Base-by-base conservation (phyloP, 2,329 filamentous ascomycete genomes). In the Cladophialophora yegresii region DNA sequence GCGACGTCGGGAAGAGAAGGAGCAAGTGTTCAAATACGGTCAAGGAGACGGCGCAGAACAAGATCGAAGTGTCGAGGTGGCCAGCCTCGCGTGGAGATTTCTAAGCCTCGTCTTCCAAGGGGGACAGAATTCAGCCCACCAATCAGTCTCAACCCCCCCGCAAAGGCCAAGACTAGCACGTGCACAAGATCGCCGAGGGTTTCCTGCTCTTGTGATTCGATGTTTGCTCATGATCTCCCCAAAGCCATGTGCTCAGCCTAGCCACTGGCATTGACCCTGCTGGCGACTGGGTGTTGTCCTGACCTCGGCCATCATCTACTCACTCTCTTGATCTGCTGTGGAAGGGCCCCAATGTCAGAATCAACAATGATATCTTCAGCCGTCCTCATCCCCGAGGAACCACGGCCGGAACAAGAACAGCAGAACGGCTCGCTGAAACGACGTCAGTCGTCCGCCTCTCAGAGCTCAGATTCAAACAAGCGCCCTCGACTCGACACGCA, bases 281-380 rank as follows among this genome's bases (percentile, higher is more conserved):
- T n/a, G n/a, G 36, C 36, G 36, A 6, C 36, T 49, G 26, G 5
- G 40, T n/a, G 22, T 16, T 32, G 16, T 30, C n/a, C 30, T 43
- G 1, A 13, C 23, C 36, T 30, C 20, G 8, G 22, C 13, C 23
- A 23, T 49, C 20, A 16, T 36, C 13, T 12, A 54, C 16, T n/a
- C 23, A 4, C 45, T 4, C 28, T 28, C 50, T 43, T 6, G 36
- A 20, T 43, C 16, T 43, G 13, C 13, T 43, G 36, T n/a, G 36
- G 16, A 53, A 40, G 16, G 4, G 26, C 16, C 20, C 49, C 22
- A 22, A 20, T 28, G 33, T 30, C 23, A 12, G 20, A 20, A 7
- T 32, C 62, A 20, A 58, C 71, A 10, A 74, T 74, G 56, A 74
- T 77, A 50, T 71, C 74, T 55, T 77, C 75, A 23, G 75, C 72